Evolutionary conservation across 1,284 basidiomycete genomes (phyloP).

Genomic region (Caloboletus firmus): DNA sequence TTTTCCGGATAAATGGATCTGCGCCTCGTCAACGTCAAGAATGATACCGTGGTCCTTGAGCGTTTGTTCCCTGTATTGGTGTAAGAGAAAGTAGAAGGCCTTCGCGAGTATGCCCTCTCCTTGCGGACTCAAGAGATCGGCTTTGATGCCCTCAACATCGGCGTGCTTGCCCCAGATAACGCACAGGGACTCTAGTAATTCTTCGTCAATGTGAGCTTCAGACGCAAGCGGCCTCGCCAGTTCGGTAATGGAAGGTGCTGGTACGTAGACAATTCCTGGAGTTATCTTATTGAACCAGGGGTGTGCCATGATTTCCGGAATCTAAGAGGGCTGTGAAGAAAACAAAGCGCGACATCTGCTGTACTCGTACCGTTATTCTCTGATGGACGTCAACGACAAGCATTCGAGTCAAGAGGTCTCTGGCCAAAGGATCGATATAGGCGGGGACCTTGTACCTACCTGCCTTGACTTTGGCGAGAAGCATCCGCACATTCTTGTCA

Average conservation of each 20-base stretch:
- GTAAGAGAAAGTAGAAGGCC: slow-evolving; percentile 88
- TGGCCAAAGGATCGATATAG: slow-evolving; percentile 71
- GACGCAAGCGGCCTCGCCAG: slow-evolving; percentile 68
- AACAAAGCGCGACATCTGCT: slow-evolving; percentile 5
- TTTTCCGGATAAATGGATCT: slow-evolving; percentile 36
- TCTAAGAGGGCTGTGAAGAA: slow-evolving; percentile 48
- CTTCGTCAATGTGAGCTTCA: slow-evolving; percentile 76
- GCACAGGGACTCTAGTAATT: slow-evolving; percentile 84
- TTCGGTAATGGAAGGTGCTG: slow-evolving; percentile 65
- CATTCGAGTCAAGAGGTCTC: slow-evolving; percentile 80
- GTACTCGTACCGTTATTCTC: slow-evolving; percentile 75
- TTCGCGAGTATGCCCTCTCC: slow-evolving; percentile 81
- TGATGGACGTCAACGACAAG: slow-evolving; percentile 86
- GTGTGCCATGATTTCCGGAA: slow-evolving; percentile 84
- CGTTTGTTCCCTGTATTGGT: slow-evolving; percentile 76
- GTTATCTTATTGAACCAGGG: slow-evolving; percentile 70
- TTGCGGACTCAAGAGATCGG: slow-evolving; percentile 63
- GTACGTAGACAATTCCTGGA: slow-evolving; percentile 54
- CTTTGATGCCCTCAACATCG: slow-evolving; percentile 54
- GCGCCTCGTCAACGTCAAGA: slow-evolving; percentile 40
- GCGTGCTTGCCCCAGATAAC: slow-evolving; percentile 83
- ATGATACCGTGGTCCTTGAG: slow-evolving; percentile 62
- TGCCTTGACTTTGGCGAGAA: slow-evolving; percentile 88
- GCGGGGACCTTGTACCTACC: slow-evolving; percentile 84
- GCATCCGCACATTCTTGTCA: slow-evolving; percentile 77